Base-by-base conservation (phyloP, 176 grass and related monocot genomes). In the Oryza officinalis region DNA sequence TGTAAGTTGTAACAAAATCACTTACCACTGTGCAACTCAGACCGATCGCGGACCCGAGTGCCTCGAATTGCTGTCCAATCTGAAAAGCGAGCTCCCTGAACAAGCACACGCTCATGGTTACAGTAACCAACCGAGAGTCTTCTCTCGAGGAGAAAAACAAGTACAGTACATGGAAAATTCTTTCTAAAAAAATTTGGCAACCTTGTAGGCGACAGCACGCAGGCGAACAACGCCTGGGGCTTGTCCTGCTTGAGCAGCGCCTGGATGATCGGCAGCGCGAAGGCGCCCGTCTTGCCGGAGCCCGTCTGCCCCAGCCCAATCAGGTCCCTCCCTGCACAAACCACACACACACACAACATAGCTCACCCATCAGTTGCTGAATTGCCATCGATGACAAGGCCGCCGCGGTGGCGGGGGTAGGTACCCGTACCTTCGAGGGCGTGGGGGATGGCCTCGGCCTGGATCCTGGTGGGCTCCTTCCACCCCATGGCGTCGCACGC, bases 31-130 rank as follows among this genome's bases (percentile, higher is more conserved):
- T 80, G 46, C 93, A 95, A 11, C 79, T 86, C 67, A 94, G 82
- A 26, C 93, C 89, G 68, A 96, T 89, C 3, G 83, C 93, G 2
- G 89, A 94, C 10, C 96, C 93, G 3, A 98, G 78, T 63, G 96
- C 93, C 77, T 98, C 87, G 63, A 98, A 94, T 77, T 98, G 96
- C 81, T 98, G 89, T 2, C 86, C 84, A 23, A 98, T 98, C 65
- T 98, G 96, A 89, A 98, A 94, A 8, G 96, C 96, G 28, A 98
- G 83, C 86, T 98, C 96, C 88, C 96, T 95, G 80, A 47, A 85
- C 45, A 22, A 69, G 40, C 31, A 63, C 2, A 32, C 43, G 9
- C 20, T 11, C 8, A 71, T 38, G 33, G 65, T 67, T 61, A 60
- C 2, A n/a, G 22, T 22, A 82, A 85, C 40, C 57, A 70, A 57